phyloP scores from a whole-genome alignment of 805 yeast genomes.

The Candida golubevii region DNA sequence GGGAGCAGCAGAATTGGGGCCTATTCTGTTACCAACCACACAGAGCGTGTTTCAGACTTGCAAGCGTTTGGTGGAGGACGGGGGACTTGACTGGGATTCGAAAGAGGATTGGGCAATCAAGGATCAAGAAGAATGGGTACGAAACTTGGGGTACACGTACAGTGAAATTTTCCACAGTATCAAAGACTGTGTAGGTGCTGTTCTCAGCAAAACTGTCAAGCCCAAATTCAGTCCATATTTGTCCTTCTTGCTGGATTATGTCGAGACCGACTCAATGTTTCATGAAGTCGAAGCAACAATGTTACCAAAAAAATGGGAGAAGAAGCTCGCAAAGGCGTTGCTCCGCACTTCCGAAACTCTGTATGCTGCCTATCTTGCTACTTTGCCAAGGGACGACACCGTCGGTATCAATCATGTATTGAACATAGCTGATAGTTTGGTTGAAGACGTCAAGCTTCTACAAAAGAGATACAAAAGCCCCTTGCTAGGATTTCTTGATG shows the following conservation, averaged over 20 bases:
- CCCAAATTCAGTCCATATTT: slow-evolving; percentile 59
- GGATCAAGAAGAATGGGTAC: slow-evolving; percentile 50
- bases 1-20: slow-evolving; percentile 23
- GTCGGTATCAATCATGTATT: slow-evolving; percentile 53
- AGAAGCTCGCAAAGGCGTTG: slow-evolving; percentile 30
- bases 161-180: slow-evolving; percentile 44
- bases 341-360: slow-evolving; percentile 34
- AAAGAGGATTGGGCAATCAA: slow-evolving; percentile 30
- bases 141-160: slow-evolving; percentile 42
- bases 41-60: slow-evolving; percentile 26
- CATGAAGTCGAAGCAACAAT: slow-evolving; percentile 30
- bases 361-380: slow-evolving; percentile 37
- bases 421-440: slow-evolving; percentile 51
- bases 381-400: slow-evolving; percentile 56
- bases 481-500: slow-evolving; percentile 52
- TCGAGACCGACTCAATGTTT: slow-evolving; percentile 47
- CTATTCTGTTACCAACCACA: slow-evolving; percentile 28
- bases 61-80: slow-evolving; percentile 29
- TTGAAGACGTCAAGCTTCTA: slow-evolving; percentile 44
- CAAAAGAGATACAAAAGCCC: slow-evolving; percentile 61
- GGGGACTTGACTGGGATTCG: slow-evolving; percentile 28
- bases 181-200: slow-evolving; percentile 36
- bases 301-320: slow-evolving; percentile 45
- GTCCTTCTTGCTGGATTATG: slow-evolving; percentile 44
- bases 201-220: slow-evolving; percentile 39